These are phyloP conservation scores for Phanerodontia chrysosporium DNA, from an alignment of 768 basidiomycete genomes.

Conservation along the genomic window DNA sequence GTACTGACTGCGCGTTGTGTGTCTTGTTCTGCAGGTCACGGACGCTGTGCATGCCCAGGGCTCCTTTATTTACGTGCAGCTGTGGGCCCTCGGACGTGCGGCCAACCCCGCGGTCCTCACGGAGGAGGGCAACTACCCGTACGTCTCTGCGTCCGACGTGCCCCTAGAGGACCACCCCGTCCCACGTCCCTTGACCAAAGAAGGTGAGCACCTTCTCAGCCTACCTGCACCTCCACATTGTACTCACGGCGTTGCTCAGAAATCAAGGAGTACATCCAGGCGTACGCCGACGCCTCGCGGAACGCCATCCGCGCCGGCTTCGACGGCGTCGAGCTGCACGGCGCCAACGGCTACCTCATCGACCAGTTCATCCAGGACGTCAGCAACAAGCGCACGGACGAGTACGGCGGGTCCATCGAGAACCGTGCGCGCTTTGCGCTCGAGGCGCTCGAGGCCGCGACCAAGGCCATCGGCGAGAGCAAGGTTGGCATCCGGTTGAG, in stretches of 20 bases:
- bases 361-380: slow-evolving; percentile 39
- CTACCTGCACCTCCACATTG: background rate
- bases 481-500: slow-evolving; percentile 35
- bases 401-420: slow-evolving; percentile 47
- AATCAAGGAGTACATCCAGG: slow-evolving; percentile 35
- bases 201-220: slow-evolving; percentile 8
- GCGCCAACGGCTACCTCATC: slow-evolving; percentile 29
- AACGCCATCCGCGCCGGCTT: slow-evolving; percentile 37
- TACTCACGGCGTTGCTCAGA: slow-evolving; percentile 2
- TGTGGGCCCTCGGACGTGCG: slow-evolving; percentile 52
- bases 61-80: slow-evolving; percentile 49
- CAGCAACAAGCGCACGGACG: slow-evolving; percentile 40
- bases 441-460: slow-evolving; percentile 38
- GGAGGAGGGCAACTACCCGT: slow-evolving; percentile 30
- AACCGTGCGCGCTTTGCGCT: slow-evolving; percentile 43
- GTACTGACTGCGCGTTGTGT: background rate
- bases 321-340: slow-evolving; percentile 41
- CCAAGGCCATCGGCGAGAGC: slow-evolving; percentile 36
- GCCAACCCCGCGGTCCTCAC: slow-evolving; percentile 31
- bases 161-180: slow-evolving; percentile 7
- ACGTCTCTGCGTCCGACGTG: slow-evolving; percentile 32
- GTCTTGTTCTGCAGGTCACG: slow-evolving; percentile 37
- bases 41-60: slow-evolving; percentile 53
- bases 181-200: slow-evolving; percentile 22
- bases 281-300: slow-evolving; percentile 19